phyloP scores from a whole-genome alignment of 192 early-diverging fungal genomes.

The Coemansia nantahalensis region DNA sequence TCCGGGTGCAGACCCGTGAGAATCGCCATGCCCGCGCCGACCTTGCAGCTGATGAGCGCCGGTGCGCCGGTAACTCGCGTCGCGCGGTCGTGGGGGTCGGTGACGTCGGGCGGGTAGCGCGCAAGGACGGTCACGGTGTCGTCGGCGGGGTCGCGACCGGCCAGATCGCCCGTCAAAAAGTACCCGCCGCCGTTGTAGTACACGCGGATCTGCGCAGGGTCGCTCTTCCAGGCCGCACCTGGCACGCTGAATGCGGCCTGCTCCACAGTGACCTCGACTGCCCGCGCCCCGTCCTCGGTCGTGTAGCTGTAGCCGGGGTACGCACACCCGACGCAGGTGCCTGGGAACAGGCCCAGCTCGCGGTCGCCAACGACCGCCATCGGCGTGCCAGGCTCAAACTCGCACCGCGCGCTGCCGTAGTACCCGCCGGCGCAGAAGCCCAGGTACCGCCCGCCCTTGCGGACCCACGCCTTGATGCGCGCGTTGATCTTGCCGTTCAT shows the following conservation, averaged over 20 bases:
- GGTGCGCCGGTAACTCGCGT: constrained; percentile 25
- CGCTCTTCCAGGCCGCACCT: constrained; percentile 35
- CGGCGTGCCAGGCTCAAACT: constrained; percentile 69
- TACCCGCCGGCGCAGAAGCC: constrained; percentile 94
- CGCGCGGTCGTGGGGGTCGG: constrained; percentile 28
- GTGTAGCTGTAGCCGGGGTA: constrained; percentile 85
- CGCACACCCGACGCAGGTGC: constrained; percentile 68
- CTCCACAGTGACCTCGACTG: constrained; percentile 55
- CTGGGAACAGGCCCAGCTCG: constrained; percentile 70
- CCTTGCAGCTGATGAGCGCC: constrained; percentile 66
- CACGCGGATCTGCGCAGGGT: constrained; percentile 37
- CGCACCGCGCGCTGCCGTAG: constrained; percentile 66
- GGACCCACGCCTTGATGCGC: constrained; percentile 66
- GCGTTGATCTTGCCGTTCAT: constrained; percentile 64
- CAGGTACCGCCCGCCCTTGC: constrained; percentile 77
- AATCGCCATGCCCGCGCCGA: constrained; percentile 68
- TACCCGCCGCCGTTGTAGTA: constrained; percentile 78
- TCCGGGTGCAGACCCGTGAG: constrained; percentile 84
- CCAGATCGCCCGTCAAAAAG: constrained; percentile 54
- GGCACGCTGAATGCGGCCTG: constrained; percentile 23
- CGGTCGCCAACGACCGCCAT: constrained; percentile 72
- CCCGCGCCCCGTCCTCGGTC: constrained; percentile 69
- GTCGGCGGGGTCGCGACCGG: constrained; percentile 14
- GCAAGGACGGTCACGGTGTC: constrained; percentile 28
- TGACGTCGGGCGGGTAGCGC: constrained; percentile 44